Conservation (phyloP, 176 grass and related monocot genomes). For the Cenchrus americanus region DNA sequence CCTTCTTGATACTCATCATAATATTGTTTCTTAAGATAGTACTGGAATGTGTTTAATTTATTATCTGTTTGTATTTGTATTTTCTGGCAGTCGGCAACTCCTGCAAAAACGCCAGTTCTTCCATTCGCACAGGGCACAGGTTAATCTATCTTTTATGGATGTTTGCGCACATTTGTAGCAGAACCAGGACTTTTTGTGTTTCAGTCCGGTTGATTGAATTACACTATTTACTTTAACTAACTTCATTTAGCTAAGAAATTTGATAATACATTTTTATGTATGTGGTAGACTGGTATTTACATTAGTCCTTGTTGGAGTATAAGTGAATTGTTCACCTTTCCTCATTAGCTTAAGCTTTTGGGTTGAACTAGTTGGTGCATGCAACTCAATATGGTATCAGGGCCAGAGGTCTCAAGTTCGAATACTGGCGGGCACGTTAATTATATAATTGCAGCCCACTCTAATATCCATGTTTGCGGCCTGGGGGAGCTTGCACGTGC, state of each 20-base stretch:
- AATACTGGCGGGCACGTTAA: too few relatives aligned
- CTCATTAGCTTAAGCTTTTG: too few relatives aligned
- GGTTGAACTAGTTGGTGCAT: too few relatives aligned
- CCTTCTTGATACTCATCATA: conserved; percentile 19
- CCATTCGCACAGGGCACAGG: conserved; percentile 97
- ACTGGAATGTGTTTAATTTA: conserved; percentile 25
- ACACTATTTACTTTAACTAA: conserved; percentile 12
- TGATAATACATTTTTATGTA: conserved; percentile 24
- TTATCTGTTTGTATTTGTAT: conserved; percentile 41
- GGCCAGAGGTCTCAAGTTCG: too few relatives aligned
- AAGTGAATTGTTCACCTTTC: too few relatives aligned
- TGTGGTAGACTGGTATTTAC: conserved; percentile 8
- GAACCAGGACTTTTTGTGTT: background rate
- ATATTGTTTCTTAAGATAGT: conserved; percentile 9
- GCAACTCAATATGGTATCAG: too few relatives aligned
- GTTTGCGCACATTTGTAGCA: conserved; percentile 21
- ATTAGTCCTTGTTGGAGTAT: background rate
- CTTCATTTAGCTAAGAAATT: conserved; percentile 3
- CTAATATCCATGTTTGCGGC: too few relatives aligned
- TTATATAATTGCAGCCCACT: too few relatives aligned
- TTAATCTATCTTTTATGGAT: conserved; percentile 42
- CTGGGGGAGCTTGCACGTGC: too few relatives aligned
- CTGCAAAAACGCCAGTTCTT: conserved; percentile 95
- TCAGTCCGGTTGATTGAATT: conserved; percentile 1
- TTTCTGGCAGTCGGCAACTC: conserved; percentile 75